Conservation (phyloP, 352 stramenopile genomes). For the Globisporangium yorkense region DNA sequence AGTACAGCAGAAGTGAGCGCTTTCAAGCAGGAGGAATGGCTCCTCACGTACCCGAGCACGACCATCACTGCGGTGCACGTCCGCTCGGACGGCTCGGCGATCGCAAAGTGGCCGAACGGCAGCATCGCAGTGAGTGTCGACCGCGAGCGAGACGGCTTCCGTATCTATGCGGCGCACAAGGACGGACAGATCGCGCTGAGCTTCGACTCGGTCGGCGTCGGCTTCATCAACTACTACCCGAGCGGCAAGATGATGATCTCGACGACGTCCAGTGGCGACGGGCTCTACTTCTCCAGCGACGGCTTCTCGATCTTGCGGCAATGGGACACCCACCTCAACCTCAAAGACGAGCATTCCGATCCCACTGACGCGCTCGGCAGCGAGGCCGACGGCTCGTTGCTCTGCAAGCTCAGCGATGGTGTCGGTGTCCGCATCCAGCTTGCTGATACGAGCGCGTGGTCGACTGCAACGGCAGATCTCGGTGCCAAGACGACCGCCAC, state of each 20-base stretch:
- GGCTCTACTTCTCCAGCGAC: conserved; percentile 44
- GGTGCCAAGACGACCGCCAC: too few species aligned
- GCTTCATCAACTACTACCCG: conserved; percentile 76
- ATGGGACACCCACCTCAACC: conserved; percentile 35
- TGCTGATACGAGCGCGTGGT: background rate
- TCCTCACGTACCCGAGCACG: conserved; percentile 40
- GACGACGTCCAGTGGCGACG: conserved; percentile 56
- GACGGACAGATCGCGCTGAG: conserved; percentile 62
- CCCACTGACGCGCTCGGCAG: conserved; percentile 21
- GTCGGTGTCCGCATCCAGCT: conserved; percentile 38
- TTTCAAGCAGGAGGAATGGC: conserved; percentile 36
- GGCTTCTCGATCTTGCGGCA: conserved; percentile 42
- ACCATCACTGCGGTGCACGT: conserved; percentile 47
- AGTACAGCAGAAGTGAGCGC: conserved; percentile 2
- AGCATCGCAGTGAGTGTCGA: conserved; percentile 66
- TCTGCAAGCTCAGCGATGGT: conserved; percentile 44
- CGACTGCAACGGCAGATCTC: background rate
- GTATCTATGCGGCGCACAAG: conserved; percentile 66
- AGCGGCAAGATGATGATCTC: conserved; percentile 70
- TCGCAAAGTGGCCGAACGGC: conserved; percentile 63
- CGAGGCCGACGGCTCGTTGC: conserved; percentile 34
- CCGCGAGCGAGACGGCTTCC: conserved; percentile 49
- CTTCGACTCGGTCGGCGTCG: conserved; percentile 55
- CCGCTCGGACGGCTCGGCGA: conserved; percentile 50
- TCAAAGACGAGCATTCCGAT: conserved; percentile 42